Evolutionary conservation across 2,329 filamentous ascomycete species (phyloP).

Genomic region (Leptographium wingfieldii): DNA sequence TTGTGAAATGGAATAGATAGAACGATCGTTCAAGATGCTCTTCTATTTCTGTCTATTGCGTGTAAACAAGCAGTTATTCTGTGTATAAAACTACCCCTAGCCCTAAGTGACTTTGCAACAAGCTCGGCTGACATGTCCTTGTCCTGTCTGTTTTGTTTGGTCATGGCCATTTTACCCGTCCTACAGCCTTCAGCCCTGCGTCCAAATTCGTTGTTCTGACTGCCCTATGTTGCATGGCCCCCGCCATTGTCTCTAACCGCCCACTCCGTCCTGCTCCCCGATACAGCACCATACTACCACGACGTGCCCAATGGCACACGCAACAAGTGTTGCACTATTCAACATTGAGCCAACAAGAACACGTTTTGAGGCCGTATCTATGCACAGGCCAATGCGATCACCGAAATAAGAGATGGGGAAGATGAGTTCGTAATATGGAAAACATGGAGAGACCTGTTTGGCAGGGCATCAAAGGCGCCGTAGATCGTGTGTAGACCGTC

Average conservation of each 20-base stretch:
- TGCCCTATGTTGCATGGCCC: neutral
- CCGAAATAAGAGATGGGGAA: neutral
- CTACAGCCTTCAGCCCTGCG: neutral
- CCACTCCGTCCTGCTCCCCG: neutral
- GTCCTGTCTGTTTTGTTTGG: neutral
- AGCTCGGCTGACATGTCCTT: too few species aligned
- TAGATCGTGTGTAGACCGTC: constrained; percentile 1
- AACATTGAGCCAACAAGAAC: neutral
- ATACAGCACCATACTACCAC: too few species aligned
- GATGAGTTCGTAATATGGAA: neutral
- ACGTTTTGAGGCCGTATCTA: neutral
- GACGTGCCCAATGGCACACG: too few species aligned
- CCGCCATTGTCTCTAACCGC: neutral
- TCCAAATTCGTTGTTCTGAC: neutral
- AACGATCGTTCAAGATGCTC: too few species aligned
- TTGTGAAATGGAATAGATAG: too few species aligned
- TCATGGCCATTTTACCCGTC: neutral
- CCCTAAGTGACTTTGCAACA: too few species aligned
- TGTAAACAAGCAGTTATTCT: too few species aligned
- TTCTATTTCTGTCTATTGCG: too few species aligned
- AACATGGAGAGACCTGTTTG: neutral
- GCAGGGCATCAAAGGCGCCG: constrained; percentile 6
- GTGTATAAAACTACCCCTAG: too few species aligned
- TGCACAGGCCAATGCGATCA: too few species aligned
- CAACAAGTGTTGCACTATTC: too few species aligned